A percentile compares a stretch with the other conserved stretches of the same genome.
Conservation (phyloP, 202 grass and related monocot species). For the Thinopyrum obtusiflorum region DNA sequence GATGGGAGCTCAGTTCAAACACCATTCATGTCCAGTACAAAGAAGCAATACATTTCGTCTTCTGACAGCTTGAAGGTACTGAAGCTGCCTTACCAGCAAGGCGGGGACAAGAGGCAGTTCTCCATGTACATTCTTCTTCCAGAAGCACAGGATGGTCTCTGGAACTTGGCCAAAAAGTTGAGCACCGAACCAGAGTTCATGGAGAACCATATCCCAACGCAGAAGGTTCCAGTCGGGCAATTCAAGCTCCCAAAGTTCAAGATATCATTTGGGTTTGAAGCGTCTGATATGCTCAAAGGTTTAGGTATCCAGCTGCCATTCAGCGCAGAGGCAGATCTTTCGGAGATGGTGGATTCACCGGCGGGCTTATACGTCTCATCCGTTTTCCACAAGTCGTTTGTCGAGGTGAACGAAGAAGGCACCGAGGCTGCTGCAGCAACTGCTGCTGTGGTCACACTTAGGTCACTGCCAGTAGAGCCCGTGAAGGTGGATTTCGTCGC, state of each 20-base stretch:
- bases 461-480: neutral
- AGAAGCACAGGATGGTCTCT: conserved; percentile 58
- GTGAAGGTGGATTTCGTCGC: conserved; percentile 57
- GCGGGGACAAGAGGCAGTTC: conserved; percentile 67
- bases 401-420: conserved; percentile 90
- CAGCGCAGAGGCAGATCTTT: conserved; percentile 43
- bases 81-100: conserved; percentile 79
- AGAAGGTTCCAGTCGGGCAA: conserved; percentile 49
- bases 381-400: conserved; percentile 70
- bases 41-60: conserved; percentile 52
- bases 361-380: conserved; percentile 47
- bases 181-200: conserved; percentile 57
- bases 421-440: conserved; percentile 68
- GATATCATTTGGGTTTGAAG: conserved; percentile 79
- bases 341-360: conserved; percentile 61
- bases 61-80: conserved; percentile 62
- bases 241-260: conserved; percentile 87
- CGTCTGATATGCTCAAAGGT: conserved; percentile 55
- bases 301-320: conserved; percentile 66
- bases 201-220: conserved; percentile 44
- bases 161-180: conserved; percentile 62
- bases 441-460: conserved; percentile 18
- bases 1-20: conserved; percentile 59
- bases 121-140: conserved; percentile 90
- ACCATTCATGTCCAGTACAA: conserved; percentile 62